phyloP scores from a whole-genome alignment of 2,329 filamentous ascomycete genomes.

The Sporothrix mexicana region DNA sequence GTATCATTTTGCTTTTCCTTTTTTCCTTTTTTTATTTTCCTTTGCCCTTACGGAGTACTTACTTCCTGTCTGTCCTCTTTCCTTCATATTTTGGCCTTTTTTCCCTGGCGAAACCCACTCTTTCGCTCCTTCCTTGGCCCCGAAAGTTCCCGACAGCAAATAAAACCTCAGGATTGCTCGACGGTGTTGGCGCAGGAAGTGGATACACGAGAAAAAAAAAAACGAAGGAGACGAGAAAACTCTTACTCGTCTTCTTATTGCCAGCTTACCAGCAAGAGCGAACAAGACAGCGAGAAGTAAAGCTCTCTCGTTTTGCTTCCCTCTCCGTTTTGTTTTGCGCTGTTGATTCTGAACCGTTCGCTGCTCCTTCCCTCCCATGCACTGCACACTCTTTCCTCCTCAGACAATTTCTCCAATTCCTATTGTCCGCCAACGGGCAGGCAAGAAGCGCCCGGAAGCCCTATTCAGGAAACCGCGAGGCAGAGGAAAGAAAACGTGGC shows the following conservation, averaged over 20 bases:
- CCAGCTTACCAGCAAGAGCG: background rate
- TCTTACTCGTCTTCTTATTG: background rate
- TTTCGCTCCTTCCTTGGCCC: constrained; percentile 12
- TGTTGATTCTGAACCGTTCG: background rate
- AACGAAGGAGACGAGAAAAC: constrained; percentile 15
- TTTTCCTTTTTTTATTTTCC: background rate
- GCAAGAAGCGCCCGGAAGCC: constrained; percentile 26
- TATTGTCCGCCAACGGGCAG: constrained; percentile 15
- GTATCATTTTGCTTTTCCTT: constrained; percentile 7
- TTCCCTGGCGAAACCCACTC: background rate
- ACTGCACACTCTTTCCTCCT: background rate
- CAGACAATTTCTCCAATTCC: constrained; percentile 1
- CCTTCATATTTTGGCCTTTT: background rate
- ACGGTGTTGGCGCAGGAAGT: constrained; percentile 23
- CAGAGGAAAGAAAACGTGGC: constrained; percentile 6
- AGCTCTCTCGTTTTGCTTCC: background rate
- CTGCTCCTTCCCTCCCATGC: constrained; percentile 1
- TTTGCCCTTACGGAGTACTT: background rate
- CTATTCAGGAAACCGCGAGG: constrained; percentile 18
- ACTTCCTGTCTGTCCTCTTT: background rate
- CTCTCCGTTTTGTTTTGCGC: background rate
- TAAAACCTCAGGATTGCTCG: constrained; percentile 15
- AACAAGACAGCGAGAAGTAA: background rate
- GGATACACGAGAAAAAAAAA: constrained; percentile 12
- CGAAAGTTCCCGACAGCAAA: constrained; percentile 29